A percentile compares a stretch with the other conserved stretches of the same genome.
These are phyloP conservation scores for Podospora bellae-mahoneyi DNA, from an alignment of 495 filamentous ascomycete genomes.

Conservation along the genomic window DNA sequence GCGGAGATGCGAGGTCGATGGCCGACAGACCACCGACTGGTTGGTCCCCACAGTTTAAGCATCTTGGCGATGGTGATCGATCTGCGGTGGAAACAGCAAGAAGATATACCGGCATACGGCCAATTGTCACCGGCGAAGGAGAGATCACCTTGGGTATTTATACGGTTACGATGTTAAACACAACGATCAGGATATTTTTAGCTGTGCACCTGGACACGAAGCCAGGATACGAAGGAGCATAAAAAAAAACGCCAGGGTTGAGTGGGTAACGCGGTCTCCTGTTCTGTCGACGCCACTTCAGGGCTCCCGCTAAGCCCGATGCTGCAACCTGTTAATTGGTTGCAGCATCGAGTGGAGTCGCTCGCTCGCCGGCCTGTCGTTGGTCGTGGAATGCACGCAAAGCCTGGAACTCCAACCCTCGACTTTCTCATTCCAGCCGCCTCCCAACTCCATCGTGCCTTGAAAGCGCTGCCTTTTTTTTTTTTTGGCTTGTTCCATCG, in stretches of 20 bases:
- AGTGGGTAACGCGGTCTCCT: conserved; percentile 16
- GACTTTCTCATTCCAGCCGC: conserved; percentile 24
- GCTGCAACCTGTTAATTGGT: conserved; percentile 21
- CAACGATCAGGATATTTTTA: conserved; percentile 3
- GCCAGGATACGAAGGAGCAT: conserved; percentile 10
- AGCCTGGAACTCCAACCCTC: conserved; percentile 17
- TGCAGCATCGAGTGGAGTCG: conserved; percentile 11
- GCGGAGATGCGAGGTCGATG: background rate
- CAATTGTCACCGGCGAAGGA: background rate
- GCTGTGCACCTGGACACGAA: conserved; percentile 16
- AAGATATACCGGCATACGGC: background rate
- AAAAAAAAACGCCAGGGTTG: conserved; percentile 12
- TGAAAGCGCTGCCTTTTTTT: background rate
- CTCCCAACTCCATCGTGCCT: conserved; percentile 10
- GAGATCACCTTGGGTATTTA: background rate
- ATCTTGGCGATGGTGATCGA: background rate
- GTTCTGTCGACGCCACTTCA: conserved; percentile 15
- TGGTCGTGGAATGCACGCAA: conserved; percentile 10
- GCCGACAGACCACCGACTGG: background rate
- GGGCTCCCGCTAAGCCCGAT: conserved; percentile 17
- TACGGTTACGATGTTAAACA: background rate
- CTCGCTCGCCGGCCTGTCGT: conserved; percentile 18
- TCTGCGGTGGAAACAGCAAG: background rate
- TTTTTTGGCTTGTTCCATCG: conserved; percentile 2
- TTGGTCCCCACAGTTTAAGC: background rate